Evolutionary conservation across 768 basidiomycete species (phyloP).

Genomic region (Kwoniella heveanensis): DNA sequence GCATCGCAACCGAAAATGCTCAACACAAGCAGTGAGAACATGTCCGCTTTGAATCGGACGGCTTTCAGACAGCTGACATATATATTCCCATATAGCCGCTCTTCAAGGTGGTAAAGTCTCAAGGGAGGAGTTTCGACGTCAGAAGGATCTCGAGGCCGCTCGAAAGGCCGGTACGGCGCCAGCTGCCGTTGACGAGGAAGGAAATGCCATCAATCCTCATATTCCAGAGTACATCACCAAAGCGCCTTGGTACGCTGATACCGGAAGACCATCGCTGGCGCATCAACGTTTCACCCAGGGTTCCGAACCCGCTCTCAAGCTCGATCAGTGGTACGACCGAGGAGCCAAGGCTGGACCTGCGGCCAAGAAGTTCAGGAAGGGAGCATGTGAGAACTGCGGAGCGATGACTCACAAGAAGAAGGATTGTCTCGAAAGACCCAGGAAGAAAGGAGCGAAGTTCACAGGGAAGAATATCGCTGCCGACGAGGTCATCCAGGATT

Average conservation of each 20-base stretch:
- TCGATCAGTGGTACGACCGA: constrained; percentile 90
- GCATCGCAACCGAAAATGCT: constrained; percentile 8
- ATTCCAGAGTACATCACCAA: constrained; percentile 99
- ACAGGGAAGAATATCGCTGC: constrained; percentile 85
- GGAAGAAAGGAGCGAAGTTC: constrained; percentile 92
- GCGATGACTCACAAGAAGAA: constrained; percentile 87
- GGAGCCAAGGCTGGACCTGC: constrained; percentile 72
- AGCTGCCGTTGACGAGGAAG: constrained; percentile 91
- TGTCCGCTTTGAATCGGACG: constrained; percentile 10
- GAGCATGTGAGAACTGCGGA: constrained; percentile 98
- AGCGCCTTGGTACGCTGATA: constrained; percentile 98
- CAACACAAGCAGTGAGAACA: constrained; percentile 20
- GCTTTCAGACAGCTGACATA: not conserved
- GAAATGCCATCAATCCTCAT: constrained; percentile 95
- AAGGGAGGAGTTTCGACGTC: constrained; percentile 87
- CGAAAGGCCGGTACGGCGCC: constrained; percentile 98
- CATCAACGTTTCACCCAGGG: constrained; percentile 80
- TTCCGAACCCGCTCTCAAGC: constrained; percentile 64
- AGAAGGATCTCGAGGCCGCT: constrained; percentile 96
- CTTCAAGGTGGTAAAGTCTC: constrained; percentile 72
- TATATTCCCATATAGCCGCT: constrained; percentile 6
- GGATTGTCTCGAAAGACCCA: constrained; percentile 94
- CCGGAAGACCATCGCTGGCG: constrained; percentile 85
- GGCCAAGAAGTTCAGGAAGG: constrained; percentile 94
- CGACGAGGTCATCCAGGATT: constrained; percentile 85